Percentiles rank a stretch among this genome's conserved stretches.
These are phyloP conservation scores for Ganoderma lingzhi DNA, from an alignment of 1,284 basidiomycete species.

Conservation along the genomic window DNA sequence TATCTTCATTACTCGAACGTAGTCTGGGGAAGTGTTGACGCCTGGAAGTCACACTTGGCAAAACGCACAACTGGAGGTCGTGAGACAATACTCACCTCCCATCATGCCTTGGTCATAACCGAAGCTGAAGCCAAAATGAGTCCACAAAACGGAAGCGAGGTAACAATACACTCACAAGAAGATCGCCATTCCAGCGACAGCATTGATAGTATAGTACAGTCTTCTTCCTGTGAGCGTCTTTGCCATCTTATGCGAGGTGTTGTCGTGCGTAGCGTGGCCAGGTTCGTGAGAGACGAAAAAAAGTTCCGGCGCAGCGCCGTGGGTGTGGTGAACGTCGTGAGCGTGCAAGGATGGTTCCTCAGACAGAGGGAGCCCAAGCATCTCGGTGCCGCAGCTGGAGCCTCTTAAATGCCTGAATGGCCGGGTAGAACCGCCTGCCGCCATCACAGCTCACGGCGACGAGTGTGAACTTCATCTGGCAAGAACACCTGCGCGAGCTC, in stretches of 20 bases:
- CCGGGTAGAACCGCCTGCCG: conserved; percentile 9
- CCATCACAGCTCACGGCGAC: conserved; percentile 7
- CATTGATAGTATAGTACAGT: conserved; percentile 44
- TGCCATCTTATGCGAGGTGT: conserved; percentile 25
- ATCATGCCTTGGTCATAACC: conserved; percentile 67
- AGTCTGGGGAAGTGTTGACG: conserved; percentile 58
- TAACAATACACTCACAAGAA: conserved; percentile 49
- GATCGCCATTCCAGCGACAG: conserved; percentile 54
- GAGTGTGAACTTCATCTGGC: conserved; percentile 17
- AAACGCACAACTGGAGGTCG: neutral
- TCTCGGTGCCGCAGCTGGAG: neutral
- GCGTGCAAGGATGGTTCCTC: neutral
- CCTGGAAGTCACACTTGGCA: conserved; percentile 28
- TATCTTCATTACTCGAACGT: conserved; percentile 53
- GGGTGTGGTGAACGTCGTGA: neutral
- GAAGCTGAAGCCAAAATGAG: conserved; percentile 44
- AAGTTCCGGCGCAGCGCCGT: neutral
- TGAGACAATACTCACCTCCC: conserved; percentile 43
- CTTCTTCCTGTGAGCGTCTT: conserved; percentile 34
- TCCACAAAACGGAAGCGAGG: neutral
- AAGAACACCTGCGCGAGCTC: conserved; percentile 26
- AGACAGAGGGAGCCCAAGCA: neutral
- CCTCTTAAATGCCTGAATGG: neutral
- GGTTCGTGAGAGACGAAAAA: neutral
- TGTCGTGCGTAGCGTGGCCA: neutral